A percentile compares a stretch with the other conserved stretches of the same genome.
These are phyloP conservation scores for Inga leiocalycina DNA, from an alignment of 306 rosid species.

Conservation along the genomic window DNA sequence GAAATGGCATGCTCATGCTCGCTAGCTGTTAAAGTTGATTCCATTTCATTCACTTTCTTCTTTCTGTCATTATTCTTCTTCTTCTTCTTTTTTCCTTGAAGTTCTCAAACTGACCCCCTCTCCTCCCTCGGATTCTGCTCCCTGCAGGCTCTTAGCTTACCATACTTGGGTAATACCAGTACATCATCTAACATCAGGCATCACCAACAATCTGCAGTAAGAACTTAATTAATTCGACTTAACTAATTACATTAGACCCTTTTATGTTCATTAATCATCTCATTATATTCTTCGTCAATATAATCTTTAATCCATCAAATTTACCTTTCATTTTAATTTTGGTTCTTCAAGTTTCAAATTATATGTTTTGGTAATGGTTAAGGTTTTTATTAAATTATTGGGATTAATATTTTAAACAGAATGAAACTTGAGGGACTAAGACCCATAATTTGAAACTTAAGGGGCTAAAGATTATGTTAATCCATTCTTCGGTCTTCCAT, in stretches of 20 bases:
- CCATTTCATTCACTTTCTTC: constrained; percentile 32
- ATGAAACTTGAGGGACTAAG: too few relatives aligned
- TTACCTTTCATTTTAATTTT: too few relatives aligned
- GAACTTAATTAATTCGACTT: constrained; percentile 23
- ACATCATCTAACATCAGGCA: constrained; percentile 63
- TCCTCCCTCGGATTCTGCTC: constrained; percentile 1
- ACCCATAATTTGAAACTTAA: too few relatives aligned
- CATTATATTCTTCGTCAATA: too few relatives aligned
- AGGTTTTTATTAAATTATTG: too few relatives aligned
- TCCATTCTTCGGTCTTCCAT: too few relatives aligned
- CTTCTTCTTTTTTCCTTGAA: constrained; percentile 28
- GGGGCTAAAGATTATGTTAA: too few relatives aligned
- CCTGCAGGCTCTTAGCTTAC: constrained; percentile 90
- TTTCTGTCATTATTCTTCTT: constrained; percentile 26
- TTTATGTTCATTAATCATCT: background rate
- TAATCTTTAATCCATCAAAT: too few relatives aligned
- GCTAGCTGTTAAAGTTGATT: constrained; percentile 45
- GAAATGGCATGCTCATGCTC: constrained; percentile 39
- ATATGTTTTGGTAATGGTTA: too few relatives aligned
- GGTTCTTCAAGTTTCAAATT: too few relatives aligned
- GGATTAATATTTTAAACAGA: too few relatives aligned
- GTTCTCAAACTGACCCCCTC: constrained; percentile 34
- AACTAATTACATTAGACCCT: background rate
- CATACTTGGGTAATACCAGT: constrained; percentile 76
- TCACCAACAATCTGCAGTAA: constrained; percentile 69